phyloP scores from a whole-genome alignment of 179 eudicot genomes.

The Corrigiola litoralis region DNA sequence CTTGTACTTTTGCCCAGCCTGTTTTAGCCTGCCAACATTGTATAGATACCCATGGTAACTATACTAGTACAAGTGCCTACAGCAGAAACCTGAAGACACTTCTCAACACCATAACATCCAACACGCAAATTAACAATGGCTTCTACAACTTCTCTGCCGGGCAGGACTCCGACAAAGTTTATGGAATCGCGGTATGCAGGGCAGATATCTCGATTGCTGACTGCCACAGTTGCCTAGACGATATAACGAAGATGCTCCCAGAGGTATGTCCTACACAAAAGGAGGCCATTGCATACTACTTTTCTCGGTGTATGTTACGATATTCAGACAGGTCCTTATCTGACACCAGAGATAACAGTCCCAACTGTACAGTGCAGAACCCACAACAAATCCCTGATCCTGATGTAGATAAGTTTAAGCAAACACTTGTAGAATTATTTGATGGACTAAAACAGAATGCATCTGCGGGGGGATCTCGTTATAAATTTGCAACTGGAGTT shows the following conservation, averaged over 20 bases:
- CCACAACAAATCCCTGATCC: neutral
- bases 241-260: neutral
- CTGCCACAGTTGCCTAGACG: neutral
- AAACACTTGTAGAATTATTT: slow-evolving; percentile 16
- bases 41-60: neutral
- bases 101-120: slow-evolving; percentile 12
- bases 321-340: slow-evolving; percentile 18
- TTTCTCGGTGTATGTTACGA: slow-evolving; percentile 3
- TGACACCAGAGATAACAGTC: neutral
- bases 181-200: slow-evolving; percentile 19
- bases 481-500: slow-evolving; percentile 29
- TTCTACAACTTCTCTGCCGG: slow-evolving; percentile 10
- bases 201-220: slow-evolving; percentile 2
- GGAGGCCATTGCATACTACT: slow-evolving; percentile 23
- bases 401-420: slow-evolving; percentile 4
- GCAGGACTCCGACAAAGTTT: neutral
- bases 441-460: slow-evolving; percentile 9
- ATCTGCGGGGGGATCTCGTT: slow-evolving; percentile 21
- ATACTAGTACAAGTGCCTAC: slow-evolving; percentile 9
- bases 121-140: neutral
- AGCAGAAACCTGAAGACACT: slow-evolving; percentile 26
- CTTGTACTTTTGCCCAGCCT: neutral
- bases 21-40: neutral
- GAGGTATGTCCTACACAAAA: slow-evolving; percentile 23
- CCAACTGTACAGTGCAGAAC: neutral